Evolutionary conservation across 306 rosid species (phyloP).

Genomic region (Gynostemma pentaphyllum): DNA sequence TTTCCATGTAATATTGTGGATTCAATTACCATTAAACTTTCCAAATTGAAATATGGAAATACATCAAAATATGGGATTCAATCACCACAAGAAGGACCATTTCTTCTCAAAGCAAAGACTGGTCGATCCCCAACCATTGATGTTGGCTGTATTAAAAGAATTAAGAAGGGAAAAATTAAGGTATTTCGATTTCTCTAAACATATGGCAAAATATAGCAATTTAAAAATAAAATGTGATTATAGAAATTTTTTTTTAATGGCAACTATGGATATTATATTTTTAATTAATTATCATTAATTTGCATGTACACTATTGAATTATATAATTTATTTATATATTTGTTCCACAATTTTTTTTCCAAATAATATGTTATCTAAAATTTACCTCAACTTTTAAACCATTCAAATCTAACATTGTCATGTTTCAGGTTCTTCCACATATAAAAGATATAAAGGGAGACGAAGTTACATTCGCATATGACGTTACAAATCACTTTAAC

Average conservation of each 20-base stretch:
- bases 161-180: slow-evolving; percentile 38
- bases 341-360: too few relatives aligned
- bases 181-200: slow-evolving; percentile 13
- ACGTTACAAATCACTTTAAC: slow-evolving; percentile 20
- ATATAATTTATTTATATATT: too few relatives aligned
- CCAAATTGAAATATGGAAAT: slow-evolving; percentile 29
- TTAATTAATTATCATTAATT: too few relatives aligned
- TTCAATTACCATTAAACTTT: slow-evolving; percentile 13
- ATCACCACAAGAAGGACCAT: slow-evolving; percentile 45
- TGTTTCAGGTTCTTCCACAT: slow-evolving; percentile 33
- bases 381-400: too few relatives aligned
- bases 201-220: too few relatives aligned
- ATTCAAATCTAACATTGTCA: too few relatives aligned
- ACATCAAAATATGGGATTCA: slow-evolving; percentile 30
- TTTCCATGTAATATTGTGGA: slow-evolving; percentile 25
- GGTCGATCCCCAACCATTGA: slow-evolving; percentile 57
- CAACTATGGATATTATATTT: too few relatives aligned
- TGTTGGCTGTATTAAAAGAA: slow-evolving; percentile 33
- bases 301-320: too few relatives aligned
- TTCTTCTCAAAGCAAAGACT: slow-evolving; percentile 18
- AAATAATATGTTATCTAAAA: too few relatives aligned
- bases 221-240: too few relatives aligned
- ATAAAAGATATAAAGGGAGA: slow-evolving; percentile 19
- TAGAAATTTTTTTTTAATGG: too few relatives aligned
- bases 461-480: slow-evolving; percentile 29